phyloP scores from a whole-genome alignment of 768 basidiomycete species.

The Lactarius quietus region DNA sequence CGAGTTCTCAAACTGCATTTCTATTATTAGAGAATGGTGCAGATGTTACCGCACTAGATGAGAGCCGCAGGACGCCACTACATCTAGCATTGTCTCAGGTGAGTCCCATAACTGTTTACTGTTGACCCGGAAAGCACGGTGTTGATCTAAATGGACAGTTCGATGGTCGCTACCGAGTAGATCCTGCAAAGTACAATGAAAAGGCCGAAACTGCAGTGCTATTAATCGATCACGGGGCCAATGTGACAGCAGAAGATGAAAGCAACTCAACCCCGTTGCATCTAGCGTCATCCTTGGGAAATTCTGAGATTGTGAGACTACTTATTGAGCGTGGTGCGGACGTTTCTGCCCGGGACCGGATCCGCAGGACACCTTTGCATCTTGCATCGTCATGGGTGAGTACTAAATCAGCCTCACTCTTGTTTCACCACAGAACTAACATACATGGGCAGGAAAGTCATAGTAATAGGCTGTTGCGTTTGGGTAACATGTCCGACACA shows the following conservation, averaged over 20 bases:
- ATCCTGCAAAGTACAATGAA: slow-evolving; percentile 44
- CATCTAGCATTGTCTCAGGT: not conserved
- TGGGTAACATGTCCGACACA: not conserved
- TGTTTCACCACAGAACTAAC: not conserved
- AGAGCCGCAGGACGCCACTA: not conserved
- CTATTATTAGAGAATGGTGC: not conserved
- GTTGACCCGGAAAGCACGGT: not conserved
- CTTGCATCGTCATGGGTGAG: not conserved
- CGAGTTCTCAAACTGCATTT: not conserved
- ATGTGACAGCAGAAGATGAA: not conserved
- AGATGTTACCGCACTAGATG: not conserved
- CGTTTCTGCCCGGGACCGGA: not conserved
- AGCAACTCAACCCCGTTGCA: not conserved
- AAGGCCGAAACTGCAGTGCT: not conserved
- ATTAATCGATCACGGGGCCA: not conserved
- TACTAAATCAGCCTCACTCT: not conserved
- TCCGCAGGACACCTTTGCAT: not conserved
- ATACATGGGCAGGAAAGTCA: not conserved
- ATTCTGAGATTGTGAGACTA: too few species aligned
- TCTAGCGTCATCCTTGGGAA: not conserved
- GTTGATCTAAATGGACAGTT: too few species aligned
- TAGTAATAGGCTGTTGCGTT: too few species aligned
- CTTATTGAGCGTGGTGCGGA: too few species aligned
- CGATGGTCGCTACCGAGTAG: too few species aligned
- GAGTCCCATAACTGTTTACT: not conserved